Conservation (phyloP, 257 asterid species). For the Gentiana macrophylla region DNA sequence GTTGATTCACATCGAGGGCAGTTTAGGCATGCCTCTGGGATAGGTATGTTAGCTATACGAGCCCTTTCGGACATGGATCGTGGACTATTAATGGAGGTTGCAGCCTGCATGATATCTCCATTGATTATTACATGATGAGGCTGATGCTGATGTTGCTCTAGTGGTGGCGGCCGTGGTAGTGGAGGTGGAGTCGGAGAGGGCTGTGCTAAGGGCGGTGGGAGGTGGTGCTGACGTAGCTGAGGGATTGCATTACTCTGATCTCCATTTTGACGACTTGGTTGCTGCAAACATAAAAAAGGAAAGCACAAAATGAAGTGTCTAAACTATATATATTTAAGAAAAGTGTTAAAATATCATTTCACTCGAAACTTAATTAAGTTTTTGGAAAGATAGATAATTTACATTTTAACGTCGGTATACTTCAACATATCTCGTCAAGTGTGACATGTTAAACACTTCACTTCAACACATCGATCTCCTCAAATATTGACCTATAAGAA, state of each 20-base stretch:
- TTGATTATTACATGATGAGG: no score
- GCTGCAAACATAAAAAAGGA: constrained; percentile 28
- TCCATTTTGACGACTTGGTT: constrained; percentile 37
- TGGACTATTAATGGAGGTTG: constrained; percentile 27
- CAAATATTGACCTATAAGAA: no score
- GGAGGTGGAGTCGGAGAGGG: constrained; percentile 22
- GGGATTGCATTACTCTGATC: constrained; percentile 32
- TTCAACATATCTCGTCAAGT: no score
- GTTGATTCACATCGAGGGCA: constrained; percentile 82
- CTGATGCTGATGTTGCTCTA: no score
- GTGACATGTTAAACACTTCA: no score
- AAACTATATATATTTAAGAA: constrained; percentile 31
- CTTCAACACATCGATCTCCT: no score
- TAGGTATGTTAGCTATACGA: constrained; percentile 71
- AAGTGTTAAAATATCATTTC: no score
- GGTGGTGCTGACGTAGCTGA: constrained; percentile 7
- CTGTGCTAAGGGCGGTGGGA: constrained; percentile 21
- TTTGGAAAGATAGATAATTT: no score
- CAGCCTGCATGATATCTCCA: not conserved
- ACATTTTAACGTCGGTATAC: no score
- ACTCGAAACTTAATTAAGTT: no score
- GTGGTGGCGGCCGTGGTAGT: constrained; percentile 29
- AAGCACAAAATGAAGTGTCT: constrained; percentile 16
- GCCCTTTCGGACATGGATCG: constrained; percentile 91
- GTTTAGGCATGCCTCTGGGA: constrained; percentile 68